Evolutionary conservation across 139 green algal genomes (phyloP).

Genomic region (Microglena sp.): DNA sequence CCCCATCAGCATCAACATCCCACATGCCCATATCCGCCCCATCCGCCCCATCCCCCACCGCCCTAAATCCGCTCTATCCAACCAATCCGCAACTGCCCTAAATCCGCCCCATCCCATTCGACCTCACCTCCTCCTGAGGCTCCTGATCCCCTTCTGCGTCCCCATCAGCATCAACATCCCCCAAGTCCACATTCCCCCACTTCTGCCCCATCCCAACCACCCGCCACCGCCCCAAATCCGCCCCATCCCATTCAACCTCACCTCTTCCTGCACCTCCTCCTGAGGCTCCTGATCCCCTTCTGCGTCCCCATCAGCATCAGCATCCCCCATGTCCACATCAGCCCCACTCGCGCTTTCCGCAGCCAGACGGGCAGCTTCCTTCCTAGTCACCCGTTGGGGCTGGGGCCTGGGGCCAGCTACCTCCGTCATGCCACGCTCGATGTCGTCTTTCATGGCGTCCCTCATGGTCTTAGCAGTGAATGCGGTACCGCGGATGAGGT

Average conservation of each 20-base stretch:
- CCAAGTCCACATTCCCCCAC: too few species aligned
- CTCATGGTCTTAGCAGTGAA: slow-evolving; percentile 59
- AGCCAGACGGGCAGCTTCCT: slow-evolving; percentile 44
- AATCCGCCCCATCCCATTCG: too few species aligned
- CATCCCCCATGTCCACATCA: slow-evolving; percentile 10
- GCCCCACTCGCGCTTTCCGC: slow-evolving; percentile 13
- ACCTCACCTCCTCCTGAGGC: too few species aligned
- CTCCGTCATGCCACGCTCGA: slow-evolving; percentile 35
- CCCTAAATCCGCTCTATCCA: too few species aligned
- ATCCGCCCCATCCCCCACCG: slow-evolving; percentile 17
- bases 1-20: too few species aligned
- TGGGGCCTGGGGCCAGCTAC: slow-evolving; percentile 16
- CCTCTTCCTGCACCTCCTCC: not conserved
- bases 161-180: too few species aligned
- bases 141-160: too few species aligned
- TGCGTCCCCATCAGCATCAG: not conserved
- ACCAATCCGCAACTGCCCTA: too few species aligned
- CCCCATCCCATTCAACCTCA: too few species aligned
- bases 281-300: not conserved
- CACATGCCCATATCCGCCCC: too few species aligned
- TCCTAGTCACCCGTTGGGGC: slow-evolving; percentile 52
- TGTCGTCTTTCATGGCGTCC: slow-evolving; percentile 81
- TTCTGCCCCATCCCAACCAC: too few species aligned
- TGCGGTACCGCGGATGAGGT: slow-evolving; percentile 4
- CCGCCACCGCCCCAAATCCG: too few species aligned